Conservation (phyloP, 441 rosid species). For the Bruguiera hainesii region DNA sequence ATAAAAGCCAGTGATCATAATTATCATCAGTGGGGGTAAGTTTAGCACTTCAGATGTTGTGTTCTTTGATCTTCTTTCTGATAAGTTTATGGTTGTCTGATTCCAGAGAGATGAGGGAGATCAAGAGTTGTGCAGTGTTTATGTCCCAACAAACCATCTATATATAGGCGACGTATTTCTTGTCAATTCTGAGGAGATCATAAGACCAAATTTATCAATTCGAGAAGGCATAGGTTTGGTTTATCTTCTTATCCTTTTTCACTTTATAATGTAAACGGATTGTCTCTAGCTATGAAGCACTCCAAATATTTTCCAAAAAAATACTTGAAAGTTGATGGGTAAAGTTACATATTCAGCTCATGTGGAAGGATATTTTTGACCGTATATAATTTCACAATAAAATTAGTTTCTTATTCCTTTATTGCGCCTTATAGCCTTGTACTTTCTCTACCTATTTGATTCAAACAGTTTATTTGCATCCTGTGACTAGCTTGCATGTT, state of each 20-base stretch:
- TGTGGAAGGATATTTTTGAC: too few species aligned
- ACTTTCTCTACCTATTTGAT: background rate
- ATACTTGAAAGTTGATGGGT: too few species aligned
- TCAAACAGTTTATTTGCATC: conserved; percentile 3
- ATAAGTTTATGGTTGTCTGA: conserved; percentile 12
- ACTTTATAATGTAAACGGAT: background rate
- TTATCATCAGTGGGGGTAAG: background rate
- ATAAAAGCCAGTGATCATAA: background rate
- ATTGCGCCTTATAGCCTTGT: too few species aligned
- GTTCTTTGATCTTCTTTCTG: conserved; percentile 14
- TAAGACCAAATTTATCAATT: conserved; percentile 88
- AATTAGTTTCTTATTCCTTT: too few species aligned
- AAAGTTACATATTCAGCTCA: too few species aligned
- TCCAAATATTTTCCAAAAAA: background rate
- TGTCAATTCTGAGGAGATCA: conserved; percentile 68
- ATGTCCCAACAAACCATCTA: conserved; percentile 97
- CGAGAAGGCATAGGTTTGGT: conserved; percentile 93
- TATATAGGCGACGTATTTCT: conserved; percentile 93
- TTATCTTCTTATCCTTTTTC: background rate
- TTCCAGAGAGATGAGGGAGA: conserved; percentile 72
- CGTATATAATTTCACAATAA: too few species aligned
- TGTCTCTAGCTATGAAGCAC: conserved; percentile 10
- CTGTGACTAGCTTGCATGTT: background rate
- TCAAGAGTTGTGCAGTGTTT: conserved; percentile 88
- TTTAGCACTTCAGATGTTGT: background rate